Evolutionary conservation across 345 rosid genomes (phyloP).

Genomic region (Linum usitatissimum): DNA sequence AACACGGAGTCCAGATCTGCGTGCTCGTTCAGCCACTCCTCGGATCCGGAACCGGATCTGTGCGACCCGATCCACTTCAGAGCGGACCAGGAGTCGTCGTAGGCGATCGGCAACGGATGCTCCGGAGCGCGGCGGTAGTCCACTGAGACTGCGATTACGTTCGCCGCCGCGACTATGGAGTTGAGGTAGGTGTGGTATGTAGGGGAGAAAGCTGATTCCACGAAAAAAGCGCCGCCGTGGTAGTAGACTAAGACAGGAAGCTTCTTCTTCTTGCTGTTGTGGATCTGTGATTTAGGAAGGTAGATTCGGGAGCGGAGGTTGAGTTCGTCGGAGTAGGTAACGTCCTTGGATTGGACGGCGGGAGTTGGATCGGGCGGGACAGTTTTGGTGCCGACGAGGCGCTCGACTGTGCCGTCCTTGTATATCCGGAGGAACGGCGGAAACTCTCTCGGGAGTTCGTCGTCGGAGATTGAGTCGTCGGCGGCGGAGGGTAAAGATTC

Average conservation of each 20-base stretch:
- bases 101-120: slow-evolving; percentile 13
- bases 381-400: slow-evolving; percentile 15
- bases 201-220: slow-evolving; percentile 18
- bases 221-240: slow-evolving; percentile 18
- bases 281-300: too few species aligned
- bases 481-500: neutral
- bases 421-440: slow-evolving; percentile 17
- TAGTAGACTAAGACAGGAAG: slow-evolving; percentile 19
- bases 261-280: slow-evolving; percentile 1
- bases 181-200: slow-evolving; percentile 9
- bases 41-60: slow-evolving; percentile 10
- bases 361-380: slow-evolving; percentile 15
- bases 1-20: slow-evolving; percentile 4
- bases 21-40: slow-evolving; percentile 11
- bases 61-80: slow-evolving; percentile 20
- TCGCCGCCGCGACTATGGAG: slow-evolving; percentile 8
- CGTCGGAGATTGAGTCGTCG: slow-evolving; percentile 6
- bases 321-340: neutral
- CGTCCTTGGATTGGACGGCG: slow-evolving; percentile 28
- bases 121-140: slow-evolving; percentile 22
- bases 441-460: neutral
- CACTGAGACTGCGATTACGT: slow-evolving; percentile 17
- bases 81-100: slow-evolving; percentile 21
- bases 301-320: too few species aligned
- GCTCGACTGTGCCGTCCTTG: slow-evolving; percentile 26